Conservation (phyloP, 768 basidiomycete species). For the Collybiopsis luxurians region DNA sequence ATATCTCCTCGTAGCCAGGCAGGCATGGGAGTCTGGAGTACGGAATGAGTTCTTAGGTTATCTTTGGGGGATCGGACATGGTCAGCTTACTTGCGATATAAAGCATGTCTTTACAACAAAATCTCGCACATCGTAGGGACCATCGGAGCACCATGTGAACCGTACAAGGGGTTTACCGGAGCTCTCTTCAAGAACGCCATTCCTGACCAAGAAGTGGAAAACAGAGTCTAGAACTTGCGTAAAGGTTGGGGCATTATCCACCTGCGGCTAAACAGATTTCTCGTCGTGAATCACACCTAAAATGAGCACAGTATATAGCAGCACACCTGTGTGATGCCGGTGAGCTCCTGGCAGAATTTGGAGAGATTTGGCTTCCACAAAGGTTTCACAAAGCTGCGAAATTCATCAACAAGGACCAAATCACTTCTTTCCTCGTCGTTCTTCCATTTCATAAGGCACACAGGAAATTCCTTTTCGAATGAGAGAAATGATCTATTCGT, state of each 20-base stretch:
- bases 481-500: background rate
- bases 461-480: conserved; percentile 82
- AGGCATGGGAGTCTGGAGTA: conserved; percentile 59
- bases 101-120: conserved; percentile 90
- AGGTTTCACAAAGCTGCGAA: conserved; percentile 84
- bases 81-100: conserved; percentile 64
- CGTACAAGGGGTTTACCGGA: conserved; percentile 56
- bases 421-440: conserved; percentile 50
- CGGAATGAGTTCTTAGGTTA: background rate
- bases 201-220: conserved; percentile 62
- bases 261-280: conserved; percentile 55
- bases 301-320: background rate
- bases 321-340: conserved; percentile 86
- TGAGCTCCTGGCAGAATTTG: conserved; percentile 81
- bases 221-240: conserved; percentile 63
- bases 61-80: conserved; percentile 10
- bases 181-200: conserved; percentile 63
- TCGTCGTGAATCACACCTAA: background rate
- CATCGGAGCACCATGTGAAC: conserved; percentile 84
- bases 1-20: conserved; percentile 71
- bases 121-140: conserved; percentile 80
- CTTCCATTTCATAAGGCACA: conserved; percentile 83
- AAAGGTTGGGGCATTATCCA: conserved; percentile 78
- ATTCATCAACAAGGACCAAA: conserved; percentile 75
- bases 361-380: conserved; percentile 83